A percentile compares a stretch with the other conserved stretches of the same genome.
Conservation (phyloP, 257 asterid species). For the Primulina eburnea region DNA sequence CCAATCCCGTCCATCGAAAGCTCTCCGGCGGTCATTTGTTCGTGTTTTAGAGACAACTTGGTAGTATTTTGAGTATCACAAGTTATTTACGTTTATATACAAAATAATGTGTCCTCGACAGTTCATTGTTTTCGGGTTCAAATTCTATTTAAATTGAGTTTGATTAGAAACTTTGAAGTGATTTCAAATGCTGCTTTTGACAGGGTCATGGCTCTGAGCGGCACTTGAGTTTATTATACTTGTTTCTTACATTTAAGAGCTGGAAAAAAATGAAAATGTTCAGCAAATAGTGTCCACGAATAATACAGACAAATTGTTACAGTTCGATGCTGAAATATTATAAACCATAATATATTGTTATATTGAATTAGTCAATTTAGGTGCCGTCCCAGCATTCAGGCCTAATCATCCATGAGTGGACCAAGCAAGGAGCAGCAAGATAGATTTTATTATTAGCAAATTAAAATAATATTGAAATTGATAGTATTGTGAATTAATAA, state of each 20-base stretch:
- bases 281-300: not conserved
- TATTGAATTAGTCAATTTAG: constrained; percentile 11
- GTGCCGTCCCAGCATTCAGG: constrained; percentile 28
- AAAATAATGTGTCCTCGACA: not conserved
- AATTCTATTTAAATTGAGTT: too few relatives aligned
- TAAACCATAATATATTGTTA: not conserved
- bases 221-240: too few relatives aligned
- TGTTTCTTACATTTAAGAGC: not conserved
- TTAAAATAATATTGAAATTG: too few relatives aligned
- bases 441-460: not conserved
- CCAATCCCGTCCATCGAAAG: constrained; percentile 5
- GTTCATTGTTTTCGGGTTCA: not conserved
- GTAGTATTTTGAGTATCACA: constrained; percentile 5
- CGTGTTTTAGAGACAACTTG: not conserved
- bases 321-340: not conserved
- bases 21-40: constrained; percentile 11
- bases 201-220: too few relatives aligned
- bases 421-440: too few relatives aligned
- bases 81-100: not conserved
- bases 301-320: not conserved
- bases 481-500: not conserved
- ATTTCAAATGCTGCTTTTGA: too few relatives aligned
- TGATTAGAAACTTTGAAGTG: too few relatives aligned
- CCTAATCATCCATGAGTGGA: not conserved
- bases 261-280: not conserved